These are phyloP conservation scores for Podaxis sp. DNA, from an alignment of 768 basidiomycete genomes.

Conservation along the genomic window DNA sequence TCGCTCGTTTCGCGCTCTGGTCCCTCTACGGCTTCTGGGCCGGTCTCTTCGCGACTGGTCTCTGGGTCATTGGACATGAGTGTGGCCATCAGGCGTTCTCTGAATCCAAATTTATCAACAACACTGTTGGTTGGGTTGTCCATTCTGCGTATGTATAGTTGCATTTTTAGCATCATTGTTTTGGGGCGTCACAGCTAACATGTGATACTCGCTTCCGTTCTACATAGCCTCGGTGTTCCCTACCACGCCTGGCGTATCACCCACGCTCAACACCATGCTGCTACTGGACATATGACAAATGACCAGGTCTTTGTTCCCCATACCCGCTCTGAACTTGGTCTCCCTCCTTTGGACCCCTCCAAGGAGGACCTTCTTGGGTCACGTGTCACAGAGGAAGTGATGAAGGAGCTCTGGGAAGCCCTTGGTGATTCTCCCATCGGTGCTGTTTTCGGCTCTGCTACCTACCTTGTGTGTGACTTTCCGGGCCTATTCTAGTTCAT, in stretches of 20 bases:
- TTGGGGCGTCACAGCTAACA: constrained; percentile 19
- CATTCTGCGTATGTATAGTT: constrained; percentile 68
- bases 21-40: constrained; percentile 76
- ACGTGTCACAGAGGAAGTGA: constrained; percentile 63
- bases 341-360: constrained; percentile 65
- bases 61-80: constrained; percentile 95
- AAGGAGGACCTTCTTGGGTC: constrained; percentile 65
- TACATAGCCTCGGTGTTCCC: constrained; percentile 80
- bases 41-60: constrained; percentile 86
- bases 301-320: constrained; percentile 95
- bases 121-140: constrained; percentile 87
- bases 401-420: constrained; percentile 78
- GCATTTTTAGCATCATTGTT: constrained; percentile 16
- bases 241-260: constrained; percentile 97
- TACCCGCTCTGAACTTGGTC: constrained; percentile 73
- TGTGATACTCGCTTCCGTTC: constrained; percentile 18
- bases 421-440: constrained; percentile 89
- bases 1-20: constrained; percentile 70
- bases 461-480: constrained; percentile 53
- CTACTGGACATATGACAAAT: constrained; percentile 88
- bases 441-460: constrained; percentile 48
- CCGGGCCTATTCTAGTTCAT: not conserved
- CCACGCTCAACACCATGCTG: constrained; percentile 94
- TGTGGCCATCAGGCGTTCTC: constrained; percentile 98
- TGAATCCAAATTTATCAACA: constrained; percentile 87